These are phyloP conservation scores for Biancaea sappan DNA, from an alignment of 306 rosid genomes.

Conservation along the genomic window DNA sequence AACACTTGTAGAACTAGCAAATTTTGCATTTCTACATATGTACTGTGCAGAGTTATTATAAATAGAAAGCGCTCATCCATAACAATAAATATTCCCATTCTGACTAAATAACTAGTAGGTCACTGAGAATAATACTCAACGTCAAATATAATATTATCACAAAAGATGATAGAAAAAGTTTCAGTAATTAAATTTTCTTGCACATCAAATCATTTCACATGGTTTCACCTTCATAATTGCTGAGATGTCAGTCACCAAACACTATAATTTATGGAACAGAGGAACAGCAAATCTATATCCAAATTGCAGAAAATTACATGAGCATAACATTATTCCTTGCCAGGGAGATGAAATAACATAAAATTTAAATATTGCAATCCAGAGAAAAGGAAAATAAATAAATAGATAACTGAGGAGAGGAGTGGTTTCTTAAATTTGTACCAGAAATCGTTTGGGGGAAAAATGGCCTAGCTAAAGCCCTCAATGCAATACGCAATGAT, in stretches of 20 bases:
- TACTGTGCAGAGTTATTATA: background rate
- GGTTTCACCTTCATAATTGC: constrained; percentile 1
- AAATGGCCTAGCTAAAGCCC: background rate
- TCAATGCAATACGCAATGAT: background rate
- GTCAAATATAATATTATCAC: background rate
- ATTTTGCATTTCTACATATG: background rate
- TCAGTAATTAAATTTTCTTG: background rate
- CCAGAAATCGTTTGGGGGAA: background rate
- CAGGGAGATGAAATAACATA: background rate
- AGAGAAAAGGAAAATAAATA: background rate
- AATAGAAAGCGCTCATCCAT: constrained; percentile 6
- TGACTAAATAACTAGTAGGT: constrained; percentile 11
- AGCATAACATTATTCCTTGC: constrained; percentile 1
- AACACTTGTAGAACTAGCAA: constrained; percentile 10
- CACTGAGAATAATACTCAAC: background rate
- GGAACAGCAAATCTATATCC: background rate
- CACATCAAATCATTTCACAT: constrained; percentile 11
- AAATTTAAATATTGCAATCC: background rate
- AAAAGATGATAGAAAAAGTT: background rate
- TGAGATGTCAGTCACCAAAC: constrained; percentile 14
- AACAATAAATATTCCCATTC: constrained; percentile 2
- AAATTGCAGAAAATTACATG: constrained; percentile 26
- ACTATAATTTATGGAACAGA: constrained; percentile 14
- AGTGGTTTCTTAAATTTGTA: constrained; percentile 24
- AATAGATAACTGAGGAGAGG: background rate